Evolutionary conservation across 1,284 basidiomycete species (phyloP).

Genomic region (Cystobasidiaceae sp.): DNA sequence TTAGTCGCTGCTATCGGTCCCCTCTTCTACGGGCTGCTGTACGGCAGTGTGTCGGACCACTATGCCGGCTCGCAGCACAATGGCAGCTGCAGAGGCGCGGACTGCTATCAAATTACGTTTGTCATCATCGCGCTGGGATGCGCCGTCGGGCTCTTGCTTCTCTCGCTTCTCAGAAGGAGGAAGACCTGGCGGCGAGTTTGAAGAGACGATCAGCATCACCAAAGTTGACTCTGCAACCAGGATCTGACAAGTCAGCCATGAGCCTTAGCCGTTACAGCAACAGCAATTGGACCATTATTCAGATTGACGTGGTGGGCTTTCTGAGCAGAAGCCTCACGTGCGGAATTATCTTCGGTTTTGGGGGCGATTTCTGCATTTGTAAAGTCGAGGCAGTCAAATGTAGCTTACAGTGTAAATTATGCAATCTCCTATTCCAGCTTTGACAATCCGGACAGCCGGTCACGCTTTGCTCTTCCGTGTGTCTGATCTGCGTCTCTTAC

Average conservation of each 20-base stretch:
- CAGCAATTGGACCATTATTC: no score
- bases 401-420: no score
- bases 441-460: no score
- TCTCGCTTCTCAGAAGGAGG: constrained; percentile 5
- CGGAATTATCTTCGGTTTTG: no score
- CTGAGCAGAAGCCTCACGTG: no score
- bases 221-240: neutral
- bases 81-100: constrained; percentile 8
- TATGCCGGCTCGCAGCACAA: neutral
- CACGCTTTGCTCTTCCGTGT: no score
- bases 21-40: constrained; percentile 36
- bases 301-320: no score
- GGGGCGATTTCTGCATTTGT: no score
- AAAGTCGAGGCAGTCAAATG: no score
- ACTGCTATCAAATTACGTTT: constrained; percentile 18
- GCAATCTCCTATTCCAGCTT: no score
- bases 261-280: no score
- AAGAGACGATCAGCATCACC: neutral
- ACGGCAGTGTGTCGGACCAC: constrained; percentile 34
- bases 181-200: constrained; percentile 23
- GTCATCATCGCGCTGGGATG: constrained; percentile 14
- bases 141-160: neutral
- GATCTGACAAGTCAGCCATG: neutral
- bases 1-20: constrained; percentile 39
- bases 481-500: no score